phyloP scores from a whole-genome alignment of 2,329 filamentous ascomycete genomes.

The Stemphylium vesicarium region DNA sequence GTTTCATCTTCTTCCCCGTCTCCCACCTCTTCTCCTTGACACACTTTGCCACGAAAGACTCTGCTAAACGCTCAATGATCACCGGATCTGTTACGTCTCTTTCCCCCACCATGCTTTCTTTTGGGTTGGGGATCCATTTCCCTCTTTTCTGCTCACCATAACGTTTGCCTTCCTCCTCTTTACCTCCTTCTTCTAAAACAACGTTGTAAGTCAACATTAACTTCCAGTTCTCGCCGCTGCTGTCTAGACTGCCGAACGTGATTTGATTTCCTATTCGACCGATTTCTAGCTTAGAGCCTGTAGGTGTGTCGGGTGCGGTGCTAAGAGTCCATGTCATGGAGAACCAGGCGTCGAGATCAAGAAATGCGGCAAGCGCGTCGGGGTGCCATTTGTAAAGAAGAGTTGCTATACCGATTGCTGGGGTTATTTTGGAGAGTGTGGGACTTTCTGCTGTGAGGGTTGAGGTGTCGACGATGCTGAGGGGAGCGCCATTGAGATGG shows the following conservation, averaged over 20 bases:
- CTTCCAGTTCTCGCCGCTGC: constrained; percentile 24
- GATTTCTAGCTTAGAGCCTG: constrained; percentile 26
- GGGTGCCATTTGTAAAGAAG: constrained; percentile 30
- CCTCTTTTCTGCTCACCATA: constrained; percentile 4
- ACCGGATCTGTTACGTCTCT: constrained; percentile 15
- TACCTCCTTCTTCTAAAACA: neutral
- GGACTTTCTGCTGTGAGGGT: neutral
- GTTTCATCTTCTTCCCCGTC: constrained; percentile 22
- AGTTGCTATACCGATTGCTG: constrained; percentile 26
- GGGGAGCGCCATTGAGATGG: constrained; percentile 10
- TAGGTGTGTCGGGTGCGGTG: constrained; percentile 10
- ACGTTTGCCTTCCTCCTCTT: constrained; percentile 6
- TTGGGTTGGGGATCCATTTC: constrained; percentile 25
- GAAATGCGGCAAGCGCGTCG: constrained; percentile 22
- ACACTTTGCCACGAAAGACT: constrained; percentile 3
- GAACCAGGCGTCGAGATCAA: constrained; percentile 36
- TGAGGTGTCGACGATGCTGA: constrained; percentile 14
- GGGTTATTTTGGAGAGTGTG: constrained; percentile 2
- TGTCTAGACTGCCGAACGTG: constrained; percentile 29
- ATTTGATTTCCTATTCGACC: constrained; percentile 30
- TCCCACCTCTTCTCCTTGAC: constrained; percentile 20
- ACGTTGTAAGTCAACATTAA: constrained; percentile 33
- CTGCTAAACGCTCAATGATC: constrained; percentile 17
- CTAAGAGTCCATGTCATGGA: constrained; percentile 28
- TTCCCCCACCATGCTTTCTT: constrained; percentile 30